Conservation (phyloP, 2,329 filamentous ascomycete genomes). For the Microdochium bolleyi region DNA sequence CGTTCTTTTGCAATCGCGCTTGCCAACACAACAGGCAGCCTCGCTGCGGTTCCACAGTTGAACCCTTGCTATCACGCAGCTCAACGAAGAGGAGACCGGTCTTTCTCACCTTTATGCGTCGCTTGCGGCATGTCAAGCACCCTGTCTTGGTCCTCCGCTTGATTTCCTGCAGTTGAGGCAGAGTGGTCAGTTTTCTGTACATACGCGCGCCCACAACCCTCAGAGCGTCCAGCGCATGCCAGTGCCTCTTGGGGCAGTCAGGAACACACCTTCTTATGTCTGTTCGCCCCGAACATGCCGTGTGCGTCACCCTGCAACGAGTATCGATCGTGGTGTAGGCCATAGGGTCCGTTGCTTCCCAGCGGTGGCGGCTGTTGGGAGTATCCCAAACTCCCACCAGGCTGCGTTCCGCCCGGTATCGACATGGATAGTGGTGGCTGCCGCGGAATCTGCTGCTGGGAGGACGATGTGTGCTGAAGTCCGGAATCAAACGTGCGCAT, state of each 20-base stretch:
- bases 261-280: constrained; percentile 48
- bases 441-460: constrained; percentile 2
- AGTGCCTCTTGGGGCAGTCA: not conserved
- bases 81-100: constrained; percentile 3
- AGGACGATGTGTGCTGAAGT: constrained; percentile 16
- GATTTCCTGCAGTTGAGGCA: constrained; percentile 40
- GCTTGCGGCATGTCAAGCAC: constrained; percentile 54
- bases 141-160: constrained; percentile 56
- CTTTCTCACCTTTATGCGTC: constrained; percentile 50
- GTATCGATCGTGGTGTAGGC: constrained; percentile 31
- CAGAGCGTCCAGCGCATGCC: constrained; percentile 7
- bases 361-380: constrained; percentile 30
- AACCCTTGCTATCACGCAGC: too few species aligned
- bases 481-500: constrained; percentile 33
- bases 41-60: too few species aligned
- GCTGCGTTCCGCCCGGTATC: constrained; percentile 24
- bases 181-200: constrained; percentile 14
- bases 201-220: constrained; percentile 3
- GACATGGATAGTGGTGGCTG: constrained; percentile 25
- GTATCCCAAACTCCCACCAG: constrained; percentile 31
- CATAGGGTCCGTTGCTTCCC: constrained; percentile 32
- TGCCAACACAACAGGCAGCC: constrained; percentile 4
- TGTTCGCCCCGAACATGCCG: constrained; percentile 36
- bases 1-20: not conserved
- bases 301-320: constrained; percentile 39